Evolutionary conservation across 331 rosid species (phyloP).

Genomic region (Stylosanthes scabra): DNA sequence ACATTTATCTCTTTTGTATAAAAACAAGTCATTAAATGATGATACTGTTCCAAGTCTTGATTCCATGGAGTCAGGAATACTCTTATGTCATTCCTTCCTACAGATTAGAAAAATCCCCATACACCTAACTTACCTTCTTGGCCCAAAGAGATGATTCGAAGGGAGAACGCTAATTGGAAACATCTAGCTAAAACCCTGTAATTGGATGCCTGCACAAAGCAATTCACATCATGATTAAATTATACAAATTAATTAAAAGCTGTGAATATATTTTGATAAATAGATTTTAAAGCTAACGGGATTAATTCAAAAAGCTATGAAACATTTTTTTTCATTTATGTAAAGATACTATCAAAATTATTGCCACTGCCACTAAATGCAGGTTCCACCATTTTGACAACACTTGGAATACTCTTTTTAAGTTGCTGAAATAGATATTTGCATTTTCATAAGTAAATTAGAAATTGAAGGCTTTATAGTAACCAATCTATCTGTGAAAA

Average conservation of each 20-base stretch:
- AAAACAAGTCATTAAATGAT: constrained; percentile 29
- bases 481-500: not conserved
- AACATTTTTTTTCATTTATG: constrained; percentile 17
- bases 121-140: constrained; percentile 69
- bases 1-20: constrained; percentile 15
- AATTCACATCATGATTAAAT: constrained; percentile 40
- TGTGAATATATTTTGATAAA: not conserved
- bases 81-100: constrained; percentile 1
- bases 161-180: constrained; percentile 95
- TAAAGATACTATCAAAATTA: constrained; percentile 12
- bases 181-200: constrained; percentile 78
- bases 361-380: constrained; percentile 14
- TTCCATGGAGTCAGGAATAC: constrained; percentile 10
- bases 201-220: constrained; percentile 69
- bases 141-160: constrained; percentile 69
- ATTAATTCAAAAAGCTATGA: constrained; percentile 23
- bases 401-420: constrained; percentile 8
- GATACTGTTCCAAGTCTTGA: constrained; percentile 19
- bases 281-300: constrained; percentile 23
- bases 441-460: constrained; percentile 19
- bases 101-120: constrained; percentile 15
- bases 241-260: constrained; percentile 22
- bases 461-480: constrained; percentile 15
- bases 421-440: not conserved
- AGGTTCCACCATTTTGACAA: not conserved